Conservation (phyloP, 140 eudicot species). For the Anethum foeniculum region DNA sequence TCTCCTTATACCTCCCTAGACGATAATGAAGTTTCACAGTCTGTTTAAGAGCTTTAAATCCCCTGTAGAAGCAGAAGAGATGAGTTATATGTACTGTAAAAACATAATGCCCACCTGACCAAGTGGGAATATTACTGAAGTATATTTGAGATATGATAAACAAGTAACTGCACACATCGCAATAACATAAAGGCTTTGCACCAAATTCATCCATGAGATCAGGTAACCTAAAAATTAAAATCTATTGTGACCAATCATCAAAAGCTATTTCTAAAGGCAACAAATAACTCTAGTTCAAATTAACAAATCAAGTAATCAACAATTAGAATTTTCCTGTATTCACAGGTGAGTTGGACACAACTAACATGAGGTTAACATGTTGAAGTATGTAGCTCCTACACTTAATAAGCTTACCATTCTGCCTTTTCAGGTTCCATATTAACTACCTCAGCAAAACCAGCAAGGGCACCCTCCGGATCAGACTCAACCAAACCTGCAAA, state of each 20-base stretch:
- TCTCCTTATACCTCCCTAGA: slow-evolving; percentile 7
- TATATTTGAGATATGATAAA: background rate
- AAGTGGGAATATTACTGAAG: background rate
- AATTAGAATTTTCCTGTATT: background rate
- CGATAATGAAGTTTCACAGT: slow-evolving; percentile 16
- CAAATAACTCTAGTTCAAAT: background rate
- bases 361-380: background rate
- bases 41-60: slow-evolving; percentile 13
- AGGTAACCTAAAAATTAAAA: background rate
- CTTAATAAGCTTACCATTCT: slow-evolving; percentile 9
- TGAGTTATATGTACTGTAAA: background rate
- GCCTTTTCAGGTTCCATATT: slow-evolving; percentile 14
- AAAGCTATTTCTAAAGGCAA: background rate
- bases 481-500: slow-evolving; percentile 13
- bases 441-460: slow-evolving; percentile 17
- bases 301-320: background rate
- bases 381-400: background rate
- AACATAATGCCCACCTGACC: background rate
- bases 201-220: background rate
- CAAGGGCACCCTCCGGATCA: slow-evolving; percentile 14
- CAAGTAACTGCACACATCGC: background rate
- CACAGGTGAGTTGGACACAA: background rate
- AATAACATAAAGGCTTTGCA: background rate
- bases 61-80: slow-evolving; percentile 2
- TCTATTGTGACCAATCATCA: too few species aligned